These are phyloP conservation scores for Hygrophoropsis aurantiaca DNA, from an alignment of 768 basidiomycete species.

Conservation along the genomic window DNA sequence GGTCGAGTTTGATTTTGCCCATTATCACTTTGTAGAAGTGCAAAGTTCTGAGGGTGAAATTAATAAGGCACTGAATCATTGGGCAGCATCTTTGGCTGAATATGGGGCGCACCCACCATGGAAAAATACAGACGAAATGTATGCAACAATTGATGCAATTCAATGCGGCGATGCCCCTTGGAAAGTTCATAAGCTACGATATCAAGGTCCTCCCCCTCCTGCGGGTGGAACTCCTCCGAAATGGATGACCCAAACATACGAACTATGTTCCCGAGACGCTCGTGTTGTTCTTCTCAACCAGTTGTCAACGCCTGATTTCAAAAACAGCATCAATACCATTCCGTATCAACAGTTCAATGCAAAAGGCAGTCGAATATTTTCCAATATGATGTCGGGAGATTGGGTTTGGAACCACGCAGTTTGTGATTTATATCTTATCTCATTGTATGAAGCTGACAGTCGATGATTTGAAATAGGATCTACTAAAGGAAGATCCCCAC, in stretches of 20 bases:
- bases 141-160: conserved; percentile 7
- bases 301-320: conserved; percentile 22
- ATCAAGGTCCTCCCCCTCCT: conserved; percentile 16
- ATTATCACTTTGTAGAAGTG: conserved; percentile 24
- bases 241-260: conserved; percentile 30
- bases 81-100: conserved; percentile 19
- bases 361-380: conserved; percentile 16
- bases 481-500: conserved; percentile 16
- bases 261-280: conserved; percentile 21
- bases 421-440: conserved; percentile 4
- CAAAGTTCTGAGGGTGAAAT: conserved; percentile 22
- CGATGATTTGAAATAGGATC: no score
- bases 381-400: conserved; percentile 36
- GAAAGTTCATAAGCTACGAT: conserved; percentile 16
- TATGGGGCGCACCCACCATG: conserved; percentile 14
- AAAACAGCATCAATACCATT: conserved; percentile 14
- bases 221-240: conserved; percentile 15
- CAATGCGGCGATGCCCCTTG: conserved; percentile 22
- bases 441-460: neutral
- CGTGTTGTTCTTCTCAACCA: conserved; percentile 17
- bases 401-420: conserved; percentile 37
- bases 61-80: conserved; percentile 20
- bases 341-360: conserved; percentile 25
- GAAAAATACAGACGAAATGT: conserved; percentile 18
- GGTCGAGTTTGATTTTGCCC: conserved; percentile 27